These are phyloP conservation scores for Picea sitchensis DNA, from an alignment of 75 land plant genomes.

Conservation along the genomic window DNA sequence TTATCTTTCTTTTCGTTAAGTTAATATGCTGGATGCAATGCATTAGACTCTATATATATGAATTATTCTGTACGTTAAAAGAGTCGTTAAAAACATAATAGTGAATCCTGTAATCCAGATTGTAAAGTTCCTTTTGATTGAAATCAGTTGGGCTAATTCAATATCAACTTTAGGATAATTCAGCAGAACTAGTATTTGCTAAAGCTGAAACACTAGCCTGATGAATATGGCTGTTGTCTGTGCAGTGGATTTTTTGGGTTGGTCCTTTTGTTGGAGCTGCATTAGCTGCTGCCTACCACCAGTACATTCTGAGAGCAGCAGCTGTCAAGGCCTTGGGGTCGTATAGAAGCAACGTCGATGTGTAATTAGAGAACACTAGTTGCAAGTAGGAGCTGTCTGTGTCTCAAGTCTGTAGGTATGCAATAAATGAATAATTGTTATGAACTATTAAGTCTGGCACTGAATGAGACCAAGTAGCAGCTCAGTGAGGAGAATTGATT, in stretches of 20 bases:
- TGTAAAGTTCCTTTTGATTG: too few relatives aligned
- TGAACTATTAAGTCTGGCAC: not conserved
- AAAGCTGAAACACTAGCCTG: not conserved
- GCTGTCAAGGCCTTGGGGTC: conserved; percentile 53
- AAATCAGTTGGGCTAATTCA: too few relatives aligned
- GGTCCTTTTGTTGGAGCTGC: conserved; percentile 62
- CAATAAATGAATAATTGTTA: not conserved
- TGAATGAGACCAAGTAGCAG: not conserved
- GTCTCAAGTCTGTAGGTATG: not conserved
- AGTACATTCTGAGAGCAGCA: conserved; percentile 50
- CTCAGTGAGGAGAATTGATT: too few relatives aligned
- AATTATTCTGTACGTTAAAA: too few relatives aligned
- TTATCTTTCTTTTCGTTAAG: too few relatives aligned
- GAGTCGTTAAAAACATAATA: too few relatives aligned
- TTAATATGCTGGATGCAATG: too few relatives aligned
- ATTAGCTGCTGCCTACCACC: conserved; percentile 58
- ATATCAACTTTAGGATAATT: too few relatives aligned
- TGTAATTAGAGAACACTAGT: conserved; percentile 6
- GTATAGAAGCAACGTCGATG: conserved; percentile 43
- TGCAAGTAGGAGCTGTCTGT: not conserved
- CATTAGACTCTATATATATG: too few relatives aligned
- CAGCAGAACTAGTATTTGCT: too few relatives aligned
- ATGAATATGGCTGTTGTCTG: not conserved
- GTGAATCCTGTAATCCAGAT: too few relatives aligned
- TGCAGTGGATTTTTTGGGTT: conserved; percentile 78